phyloP scores from a whole-genome alignment of 2,329 filamentous ascomycete species.

The Arthroderma uncinatum region DNA sequence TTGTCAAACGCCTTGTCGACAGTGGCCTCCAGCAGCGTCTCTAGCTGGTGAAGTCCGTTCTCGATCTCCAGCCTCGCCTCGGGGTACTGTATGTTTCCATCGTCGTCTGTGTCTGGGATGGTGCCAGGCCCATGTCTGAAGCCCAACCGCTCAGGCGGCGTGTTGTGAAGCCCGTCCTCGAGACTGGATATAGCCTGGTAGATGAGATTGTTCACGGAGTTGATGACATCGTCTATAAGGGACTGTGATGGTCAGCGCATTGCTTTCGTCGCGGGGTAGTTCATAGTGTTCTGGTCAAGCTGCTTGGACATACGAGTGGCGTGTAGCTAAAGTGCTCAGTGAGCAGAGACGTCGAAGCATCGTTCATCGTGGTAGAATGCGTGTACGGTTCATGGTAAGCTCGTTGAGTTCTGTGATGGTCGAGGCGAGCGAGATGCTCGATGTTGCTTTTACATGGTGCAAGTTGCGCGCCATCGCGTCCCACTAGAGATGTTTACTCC shows the following conservation, averaged over 20 bases:
- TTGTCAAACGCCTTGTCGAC: constrained; percentile 80
- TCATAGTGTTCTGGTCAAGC: background rate
- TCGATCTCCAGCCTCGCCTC: constrained; percentile 64
- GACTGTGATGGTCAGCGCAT: constrained; percentile 44
- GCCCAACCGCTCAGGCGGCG: constrained; percentile 66
- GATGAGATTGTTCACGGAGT: constrained; percentile 85
- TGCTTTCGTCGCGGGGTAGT: background rate
- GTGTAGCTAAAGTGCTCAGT: constrained; percentile 96
- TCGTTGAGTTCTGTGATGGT: too few relatives aligned
- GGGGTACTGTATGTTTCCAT: constrained; percentile 37
- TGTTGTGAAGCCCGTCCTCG: constrained; percentile 66
- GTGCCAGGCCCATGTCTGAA: constrained; percentile 48
- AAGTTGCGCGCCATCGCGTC: background rate
- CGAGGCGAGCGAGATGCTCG: too few relatives aligned
- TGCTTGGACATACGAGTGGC: constrained; percentile 56
- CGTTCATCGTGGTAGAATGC: background rate
- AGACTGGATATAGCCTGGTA: constrained; percentile 82
- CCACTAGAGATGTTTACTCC: background rate
- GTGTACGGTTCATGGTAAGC: too few relatives aligned
- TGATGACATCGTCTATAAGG: constrained; percentile 95
- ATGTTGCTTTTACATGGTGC: background rate
- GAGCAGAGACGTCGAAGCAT: background rate
- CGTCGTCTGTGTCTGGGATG: constrained; percentile 38
- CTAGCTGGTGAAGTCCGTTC: constrained; percentile 72
- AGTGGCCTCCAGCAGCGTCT: constrained; percentile 67